Base-by-base conservation (phyloP, 495 filamentous ascomycete species). In the Penicillium dipodomyicola region DNA sequence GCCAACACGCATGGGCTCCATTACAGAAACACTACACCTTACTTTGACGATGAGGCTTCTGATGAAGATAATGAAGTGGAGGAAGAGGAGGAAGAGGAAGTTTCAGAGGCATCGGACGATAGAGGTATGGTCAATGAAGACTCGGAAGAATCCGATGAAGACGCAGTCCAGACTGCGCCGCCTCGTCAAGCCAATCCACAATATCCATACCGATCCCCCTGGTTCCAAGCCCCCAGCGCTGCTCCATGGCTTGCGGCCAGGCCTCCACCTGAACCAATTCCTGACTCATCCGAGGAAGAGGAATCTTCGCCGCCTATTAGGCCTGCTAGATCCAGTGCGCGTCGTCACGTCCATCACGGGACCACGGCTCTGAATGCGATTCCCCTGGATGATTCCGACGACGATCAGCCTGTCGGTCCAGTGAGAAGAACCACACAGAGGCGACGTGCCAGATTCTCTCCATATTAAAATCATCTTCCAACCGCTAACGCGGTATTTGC, bases 321-420 rank as follows among this genome's bases (percentile, higher is more conserved):
- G 29, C 11, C 45, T 32, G 35, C 30, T 19, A 23, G 35, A 33
- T 14, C 17, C 25, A 27, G 6, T 22, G 37, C 25, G n/a, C 39
- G 30, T 20, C 45, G 32, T 6, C 5, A 14, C 6, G 14, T 29
- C 5, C 27, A 23, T 15, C 29, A 33, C 5, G 54, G 54, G 19
- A 27, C n/a, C 11, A 40, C 52, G 22, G 44, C 52, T 6, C 27
- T 35, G 5, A 61, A 59, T 33, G 61, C 59, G 22, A 69, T 69
- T 23, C 49, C 64, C 10, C 62, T 69, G n/a, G 64, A 67, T 49
- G 66, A 65, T 45, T 69, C 66, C 11, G 66, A 69, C 14, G 65
- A 68, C 0, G 64, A 67, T 35, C 60, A 63, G 51, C 66, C 66
- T 5, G 59, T 69, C 20, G 64, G 64, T 6, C 66, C 66, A 17